Evolutionary conservation across 805 yeast genomes (phyloP).

Genomic region (Candida chauliodis): DNA sequence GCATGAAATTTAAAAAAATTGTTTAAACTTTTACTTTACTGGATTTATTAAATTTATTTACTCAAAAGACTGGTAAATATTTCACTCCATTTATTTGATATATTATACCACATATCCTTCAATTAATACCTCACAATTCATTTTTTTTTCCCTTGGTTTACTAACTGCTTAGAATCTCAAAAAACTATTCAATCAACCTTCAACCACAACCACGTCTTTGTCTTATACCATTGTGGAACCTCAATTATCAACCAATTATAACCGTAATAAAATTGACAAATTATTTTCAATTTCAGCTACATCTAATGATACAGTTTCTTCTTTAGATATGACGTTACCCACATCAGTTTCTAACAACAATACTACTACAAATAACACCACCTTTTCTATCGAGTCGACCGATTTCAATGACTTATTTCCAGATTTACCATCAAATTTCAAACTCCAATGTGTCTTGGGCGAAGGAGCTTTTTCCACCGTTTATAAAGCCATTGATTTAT

Average conservation of each 20-base stretch:
- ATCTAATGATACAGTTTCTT: background rate
- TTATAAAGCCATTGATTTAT: slow-evolving; percentile 57
- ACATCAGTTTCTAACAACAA: background rate
- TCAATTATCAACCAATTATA: background rate
- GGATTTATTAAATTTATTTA: too few relatives aligned
- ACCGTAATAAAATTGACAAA: background rate
- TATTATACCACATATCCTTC: too few relatives aligned
- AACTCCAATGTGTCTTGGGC: slow-evolving; percentile 44
- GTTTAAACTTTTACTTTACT: too few relatives aligned
- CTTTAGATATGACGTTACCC: background rate
- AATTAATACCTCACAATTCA: too few relatives aligned
- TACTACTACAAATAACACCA: background rate
- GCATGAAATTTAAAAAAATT: too few relatives aligned
- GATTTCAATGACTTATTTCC: slow-evolving; percentile 14
- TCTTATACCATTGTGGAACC: slow-evolving; percentile 9
- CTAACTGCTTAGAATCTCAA: slow-evolving; percentile 9
- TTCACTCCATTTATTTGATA: too few relatives aligned
- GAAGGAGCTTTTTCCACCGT: slow-evolving; percentile 93
- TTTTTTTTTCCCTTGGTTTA: too few relatives aligned
- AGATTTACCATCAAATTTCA: slow-evolving; percentile 28
- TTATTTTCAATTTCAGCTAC: background rate
- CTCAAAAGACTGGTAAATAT: too few relatives aligned
- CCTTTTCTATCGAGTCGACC: background rate
- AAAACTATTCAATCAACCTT: slow-evolving; percentile 7
- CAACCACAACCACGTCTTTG: slow-evolving; percentile 7